Percentiles rank a stretch among this genome's conserved stretches.
These are phyloP conservation scores for Babesia caballi DNA, from an alignment of 169 alveolate species.

Conservation along the genomic window DNA sequence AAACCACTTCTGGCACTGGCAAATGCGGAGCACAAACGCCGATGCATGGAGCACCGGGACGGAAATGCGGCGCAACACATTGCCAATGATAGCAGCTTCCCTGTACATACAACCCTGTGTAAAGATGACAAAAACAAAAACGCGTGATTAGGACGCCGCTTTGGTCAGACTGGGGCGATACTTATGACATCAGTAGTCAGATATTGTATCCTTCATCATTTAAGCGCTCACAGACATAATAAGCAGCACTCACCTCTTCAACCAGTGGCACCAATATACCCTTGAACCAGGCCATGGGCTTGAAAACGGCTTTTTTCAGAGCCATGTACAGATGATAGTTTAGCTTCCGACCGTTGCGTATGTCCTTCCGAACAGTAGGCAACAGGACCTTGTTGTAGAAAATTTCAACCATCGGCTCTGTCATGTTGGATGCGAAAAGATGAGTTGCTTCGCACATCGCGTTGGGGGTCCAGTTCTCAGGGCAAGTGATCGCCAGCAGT, in stretches of 20 bases:
- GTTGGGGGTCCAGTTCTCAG: conserved; percentile 92
- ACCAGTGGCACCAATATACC: conserved; percentile 91
- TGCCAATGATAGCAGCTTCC: conserved; percentile 94
- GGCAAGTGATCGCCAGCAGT: conserved; percentile 86
- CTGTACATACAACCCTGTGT: conserved; percentile 84
- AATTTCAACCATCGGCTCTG: conserved; percentile 70
- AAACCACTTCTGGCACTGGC: conserved; percentile 83
- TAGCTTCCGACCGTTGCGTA: conserved; percentile 81
- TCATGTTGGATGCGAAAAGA: conserved; percentile 86
- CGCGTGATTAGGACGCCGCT: not conserved
- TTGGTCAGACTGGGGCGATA: conserved; percentile 84
- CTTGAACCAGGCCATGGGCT: conserved; percentile 95
- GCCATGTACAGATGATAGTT: conserved; percentile 90
- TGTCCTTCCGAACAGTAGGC: conserved; percentile 86
- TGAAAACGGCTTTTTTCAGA: conserved; percentile 90
- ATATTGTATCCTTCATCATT: conserved; percentile 75
- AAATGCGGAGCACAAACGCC: conserved; percentile 87
- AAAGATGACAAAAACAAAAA: not conserved
- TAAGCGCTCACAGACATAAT: conserved; percentile 1
- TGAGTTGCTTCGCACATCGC: conserved; percentile 90
- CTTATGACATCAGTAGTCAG: conserved; percentile 50
- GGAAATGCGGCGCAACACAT: conserved; percentile 85
- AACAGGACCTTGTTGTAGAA: conserved; percentile 78
- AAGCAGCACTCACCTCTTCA: conserved; percentile 73
- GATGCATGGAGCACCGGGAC: conserved; percentile 90